Conservation (phyloP, 257 asterid genomes). For the Misopates orontium region DNA sequence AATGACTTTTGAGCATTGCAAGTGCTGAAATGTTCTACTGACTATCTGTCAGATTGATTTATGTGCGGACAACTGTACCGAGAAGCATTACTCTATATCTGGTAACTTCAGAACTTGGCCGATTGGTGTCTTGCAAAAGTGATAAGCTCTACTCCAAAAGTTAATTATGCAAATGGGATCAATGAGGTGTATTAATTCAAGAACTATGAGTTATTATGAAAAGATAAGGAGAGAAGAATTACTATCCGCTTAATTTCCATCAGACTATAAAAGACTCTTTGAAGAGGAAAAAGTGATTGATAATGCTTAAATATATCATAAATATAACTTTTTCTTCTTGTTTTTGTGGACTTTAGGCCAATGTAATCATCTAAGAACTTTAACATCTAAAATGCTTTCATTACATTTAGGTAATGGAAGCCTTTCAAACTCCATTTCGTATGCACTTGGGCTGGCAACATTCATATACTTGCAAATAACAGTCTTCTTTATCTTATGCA, state of each 20-base stretch:
- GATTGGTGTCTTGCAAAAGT: constrained; percentile 60
- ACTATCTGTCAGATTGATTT: constrained; percentile 51
- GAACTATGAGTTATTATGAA: constrained; percentile 20
- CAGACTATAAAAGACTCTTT: constrained; percentile 8
- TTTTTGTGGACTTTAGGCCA: neutral
- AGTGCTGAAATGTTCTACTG: constrained; percentile 68
- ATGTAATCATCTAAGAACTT: neutral
- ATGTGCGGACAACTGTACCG: constrained; percentile 64
- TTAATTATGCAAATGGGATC: constrained; percentile 16
- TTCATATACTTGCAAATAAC: too few species aligned
- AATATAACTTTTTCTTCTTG: neutral
- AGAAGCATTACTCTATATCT: constrained; percentile 59
- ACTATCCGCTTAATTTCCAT: neutral
- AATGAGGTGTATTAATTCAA: constrained; percentile 26
- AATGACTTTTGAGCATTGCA: constrained; percentile 62
- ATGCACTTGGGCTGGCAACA: neutral
- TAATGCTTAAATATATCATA: neutral
- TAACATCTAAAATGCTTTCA: neutral
- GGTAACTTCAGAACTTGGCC: constrained; percentile 91
- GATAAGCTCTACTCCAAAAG: constrained; percentile 36
- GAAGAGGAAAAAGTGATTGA: neutral
- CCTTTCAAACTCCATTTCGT: neutral
- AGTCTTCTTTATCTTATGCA: too few species aligned
- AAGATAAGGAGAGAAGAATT: constrained; percentile 16
- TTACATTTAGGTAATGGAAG: neutral